Evolutionary conservation across 2,329 filamentous ascomycete genomes (phyloP), one percentile per base, ranked within the genome.

Genomic region (Pseudogymnoascus sp.): DNA sequence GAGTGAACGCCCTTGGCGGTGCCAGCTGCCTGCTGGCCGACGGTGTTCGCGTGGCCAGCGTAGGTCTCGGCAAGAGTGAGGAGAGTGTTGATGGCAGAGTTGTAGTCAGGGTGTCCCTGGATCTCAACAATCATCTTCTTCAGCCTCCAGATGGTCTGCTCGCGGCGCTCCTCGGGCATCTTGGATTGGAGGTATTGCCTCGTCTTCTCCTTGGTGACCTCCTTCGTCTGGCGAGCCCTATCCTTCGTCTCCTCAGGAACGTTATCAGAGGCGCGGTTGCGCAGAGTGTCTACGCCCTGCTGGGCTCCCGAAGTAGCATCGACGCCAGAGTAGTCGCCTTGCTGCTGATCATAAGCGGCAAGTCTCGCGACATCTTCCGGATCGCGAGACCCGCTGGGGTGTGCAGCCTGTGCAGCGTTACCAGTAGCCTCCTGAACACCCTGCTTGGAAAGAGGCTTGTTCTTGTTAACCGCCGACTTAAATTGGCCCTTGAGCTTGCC

Each of bases 61-160:
- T 99, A 99, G 69, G 87, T 84, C 77, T 96, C 92, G 5, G 91
- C 92, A 59, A 99, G 80, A 44, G 84, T 80, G 31, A 99, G 82
- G 5, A 99, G 80, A 2, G 93, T 95, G 70, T 92, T 85, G 67
- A 99, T 88, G n/a, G 94, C 94, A 75, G 89, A 84, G 69, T 92
- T 87, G 76, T 97, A 99, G 71, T 99, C 93, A 64, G 90, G 85
- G 73, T 97, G 94, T 63, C 93, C 90, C 78, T 99, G 94, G 70
- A 96, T 92, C 77, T 99, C 94, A 53, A 97, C 86, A 40, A 99
- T 79, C 89, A 97, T 96, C 85, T 97, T 97, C 86, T 93, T 99
- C 68, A 99, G 78, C 38, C 94, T 90, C 84, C 87, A 96, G 70
- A 97, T 87, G 63, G 87, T 88, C 80, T 96, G 92, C 6, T 97